Evolutionary conservation across 1,284 basidiomycete genomes (phyloP).

Genomic region (Ustilago loliicola): DNA sequence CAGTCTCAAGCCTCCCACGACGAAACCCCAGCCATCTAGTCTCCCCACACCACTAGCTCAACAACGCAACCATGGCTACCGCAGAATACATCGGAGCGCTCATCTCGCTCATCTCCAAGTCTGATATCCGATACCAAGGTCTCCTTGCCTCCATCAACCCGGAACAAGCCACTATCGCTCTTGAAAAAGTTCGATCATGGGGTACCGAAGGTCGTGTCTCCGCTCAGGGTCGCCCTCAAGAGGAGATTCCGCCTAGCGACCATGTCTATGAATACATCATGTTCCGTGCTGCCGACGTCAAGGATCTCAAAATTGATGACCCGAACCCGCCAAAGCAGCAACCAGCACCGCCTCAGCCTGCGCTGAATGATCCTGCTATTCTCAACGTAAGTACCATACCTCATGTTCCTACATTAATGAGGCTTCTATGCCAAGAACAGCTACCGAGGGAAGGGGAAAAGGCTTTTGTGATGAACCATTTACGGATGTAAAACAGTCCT

Average conservation of each 20-base stretch:
- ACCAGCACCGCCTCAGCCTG: constrained; percentile 39
- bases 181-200: constrained; percentile 89
- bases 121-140: constrained; percentile 89
- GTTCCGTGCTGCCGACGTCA: constrained; percentile 71
- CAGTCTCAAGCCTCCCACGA: not conserved
- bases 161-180: constrained; percentile 83
- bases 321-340: constrained; percentile 59
- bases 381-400: constrained; percentile 55
- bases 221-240: constrained; percentile 72
- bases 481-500: constrained; percentile 78
- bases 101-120: constrained; percentile 88
- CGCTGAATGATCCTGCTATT: constrained; percentile 63
- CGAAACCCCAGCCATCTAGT: not conserved
- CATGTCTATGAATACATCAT: constrained; percentile 74
- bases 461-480: constrained; percentile 70
- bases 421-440: not conserved
- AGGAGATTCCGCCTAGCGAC: constrained; percentile 70
- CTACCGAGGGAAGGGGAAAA: not conserved
- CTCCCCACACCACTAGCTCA: not conserved
- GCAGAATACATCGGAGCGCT: constrained; percentile 69
- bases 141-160: constrained; percentile 87
- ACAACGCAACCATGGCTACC: constrained; percentile 49
- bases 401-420: not conserved
- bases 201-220: constrained; percentile 83
- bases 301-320: constrained; percentile 71